Conservation (phyloP, 768 basidiomycete genomes). For the Tephrocybe sp. region DNA sequence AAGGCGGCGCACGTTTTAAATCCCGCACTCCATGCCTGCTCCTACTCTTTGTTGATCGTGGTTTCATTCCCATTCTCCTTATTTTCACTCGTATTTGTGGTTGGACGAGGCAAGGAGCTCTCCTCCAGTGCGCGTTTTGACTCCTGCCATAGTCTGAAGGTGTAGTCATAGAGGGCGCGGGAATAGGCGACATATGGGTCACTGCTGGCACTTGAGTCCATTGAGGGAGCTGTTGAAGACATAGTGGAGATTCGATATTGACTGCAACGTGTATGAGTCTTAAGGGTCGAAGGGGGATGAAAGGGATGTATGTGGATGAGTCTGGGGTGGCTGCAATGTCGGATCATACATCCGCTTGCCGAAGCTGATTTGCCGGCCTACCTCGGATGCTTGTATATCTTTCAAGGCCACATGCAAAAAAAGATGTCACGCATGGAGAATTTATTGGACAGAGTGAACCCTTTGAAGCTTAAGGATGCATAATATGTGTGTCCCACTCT, state of each 20-base stretch:
- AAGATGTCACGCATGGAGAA: too few relatives aligned
- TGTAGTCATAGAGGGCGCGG: conserved; percentile 66
- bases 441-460: too few relatives aligned
- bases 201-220: conserved; percentile 21
- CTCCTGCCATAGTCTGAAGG: conserved; percentile 66
- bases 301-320: conserved; percentile 4
- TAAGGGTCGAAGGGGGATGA: too few relatives aligned
- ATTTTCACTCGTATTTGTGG: neutral
- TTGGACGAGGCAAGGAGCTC: conserved; percentile 4
- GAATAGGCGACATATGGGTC: conserved; percentile 57
- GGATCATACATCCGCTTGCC: conserved; percentile 23
- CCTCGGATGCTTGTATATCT: too few relatives aligned
- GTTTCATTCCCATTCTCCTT: conserved; percentile 5
- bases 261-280: conserved; percentile 11
- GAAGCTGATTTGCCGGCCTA: too few relatives aligned
- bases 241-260: conserved; percentile 13
- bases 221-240: conserved; percentile 17
- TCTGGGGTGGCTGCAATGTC: conserved; percentile 14
- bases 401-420: too few relatives aligned
- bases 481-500: too few relatives aligned
- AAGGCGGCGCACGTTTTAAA: too few relatives aligned
- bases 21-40: neutral
- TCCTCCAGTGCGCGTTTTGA: conserved; percentile 61
- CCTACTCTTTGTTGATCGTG: neutral
- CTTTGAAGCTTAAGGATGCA: too few relatives aligned